These are phyloP conservation scores for Maudiozyma serrabonitensis DNA, from an alignment of 805 yeast species.

Conservation along the genomic window DNA sequence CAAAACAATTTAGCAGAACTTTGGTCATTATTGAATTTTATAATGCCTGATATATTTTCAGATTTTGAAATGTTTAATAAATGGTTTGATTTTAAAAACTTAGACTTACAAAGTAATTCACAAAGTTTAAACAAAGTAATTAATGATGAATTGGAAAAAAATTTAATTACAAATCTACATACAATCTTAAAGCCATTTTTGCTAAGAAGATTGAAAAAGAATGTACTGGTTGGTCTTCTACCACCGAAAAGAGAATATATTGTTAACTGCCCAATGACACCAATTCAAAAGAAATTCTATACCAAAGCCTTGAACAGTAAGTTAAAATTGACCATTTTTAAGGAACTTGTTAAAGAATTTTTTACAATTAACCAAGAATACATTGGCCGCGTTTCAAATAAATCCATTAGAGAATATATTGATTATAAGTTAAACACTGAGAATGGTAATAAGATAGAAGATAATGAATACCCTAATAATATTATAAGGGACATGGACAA, in stretches of 20 bases:
- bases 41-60: slow-evolving; percentile 85
- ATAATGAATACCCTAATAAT: slow-evolving; percentile 3
- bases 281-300: slow-evolving; percentile 56
- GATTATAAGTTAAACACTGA: slow-evolving; percentile 25
- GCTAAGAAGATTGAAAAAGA: slow-evolving; percentile 68
- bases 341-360: slow-evolving; percentile 43
- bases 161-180: slow-evolving; percentile 68
- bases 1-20: slow-evolving; percentile 85
- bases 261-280: slow-evolving; percentile 59
- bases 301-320: slow-evolving; percentile 37
- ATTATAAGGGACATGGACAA: slow-evolving; percentile 18
- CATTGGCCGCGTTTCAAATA: slow-evolving; percentile 25
- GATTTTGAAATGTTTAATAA: slow-evolving; percentile 83
- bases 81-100: slow-evolving; percentile 81
- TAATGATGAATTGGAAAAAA: slow-evolving; percentile 46
- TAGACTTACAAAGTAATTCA: slow-evolving; percentile 32
- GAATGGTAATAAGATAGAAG: slow-evolving; percentile 1
- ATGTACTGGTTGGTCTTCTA: slow-evolving; percentile 51
- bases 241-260: slow-evolving; percentile 90
- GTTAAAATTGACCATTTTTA: slow-evolving; percentile 37
- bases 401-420: slow-evolving; percentile 36
- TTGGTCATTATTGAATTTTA: slow-evolving; percentile 86
- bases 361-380: slow-evolving; percentile 33
- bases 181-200: slow-evolving; percentile 83
- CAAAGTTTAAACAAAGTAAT: slow-evolving; percentile 35